Conservation (phyloP, 768 basidiomycete genomes). For the Trametes sanguinea region DNA sequence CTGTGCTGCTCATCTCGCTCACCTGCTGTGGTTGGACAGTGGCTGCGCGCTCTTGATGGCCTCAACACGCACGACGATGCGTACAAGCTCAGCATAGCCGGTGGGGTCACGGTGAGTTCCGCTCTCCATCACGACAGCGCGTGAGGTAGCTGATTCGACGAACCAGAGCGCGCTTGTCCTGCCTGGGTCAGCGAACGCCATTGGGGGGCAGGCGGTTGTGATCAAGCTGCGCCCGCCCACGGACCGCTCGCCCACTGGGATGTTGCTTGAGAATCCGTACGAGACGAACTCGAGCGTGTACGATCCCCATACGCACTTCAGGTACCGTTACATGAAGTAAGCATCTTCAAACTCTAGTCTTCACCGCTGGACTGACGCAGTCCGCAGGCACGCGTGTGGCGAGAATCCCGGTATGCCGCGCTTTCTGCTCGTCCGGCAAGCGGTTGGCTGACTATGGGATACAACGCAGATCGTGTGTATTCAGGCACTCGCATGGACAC, state of each 20-base stretch:
- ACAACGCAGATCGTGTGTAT: conserved; percentile 31
- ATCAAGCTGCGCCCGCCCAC: conserved; percentile 77
- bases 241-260: conserved; percentile 69
- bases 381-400: conserved; percentile 33
- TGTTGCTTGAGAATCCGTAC: conserved; percentile 77
- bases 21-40: conserved; percentile 26
- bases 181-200: conserved; percentile 58
- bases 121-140: not conserved
- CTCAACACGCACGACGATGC: conserved; percentile 81
- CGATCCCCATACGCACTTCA: conserved; percentile 46
- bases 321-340: conserved; percentile 81
- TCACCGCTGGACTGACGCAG: not conserved
- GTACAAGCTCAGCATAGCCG: conserved; percentile 67
- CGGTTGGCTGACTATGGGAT: not conserved
- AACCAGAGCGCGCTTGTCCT: conserved; percentile 61
- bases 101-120: conserved; percentile 61
- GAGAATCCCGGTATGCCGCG: conserved; percentile 51
- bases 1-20: no score
- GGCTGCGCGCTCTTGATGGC: conserved; percentile 76
- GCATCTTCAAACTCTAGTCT: conserved; percentile 11
- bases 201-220: conserved; percentile 73
- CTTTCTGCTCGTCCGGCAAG: not conserved
- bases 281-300: conserved; percentile 54
- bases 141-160: no score
- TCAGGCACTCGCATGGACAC: conserved; percentile 59